Conservation (phyloP, 805 yeast species). For the Yarrowia alimentaria region DNA sequence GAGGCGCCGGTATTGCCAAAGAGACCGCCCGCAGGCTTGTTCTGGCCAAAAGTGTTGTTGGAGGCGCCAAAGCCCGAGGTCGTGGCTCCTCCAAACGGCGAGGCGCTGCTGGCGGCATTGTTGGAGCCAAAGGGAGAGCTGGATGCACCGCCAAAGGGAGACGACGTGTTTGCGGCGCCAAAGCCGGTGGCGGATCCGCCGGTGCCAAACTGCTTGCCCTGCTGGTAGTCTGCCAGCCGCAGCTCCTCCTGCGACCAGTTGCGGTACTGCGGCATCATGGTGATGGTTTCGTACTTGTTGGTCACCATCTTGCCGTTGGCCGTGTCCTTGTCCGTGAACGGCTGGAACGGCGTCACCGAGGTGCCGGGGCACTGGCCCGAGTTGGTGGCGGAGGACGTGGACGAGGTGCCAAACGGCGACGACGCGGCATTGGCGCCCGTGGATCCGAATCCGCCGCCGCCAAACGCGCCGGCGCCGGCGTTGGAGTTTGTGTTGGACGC, state of each 20-base stretch:
- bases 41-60: constrained; percentile 32
- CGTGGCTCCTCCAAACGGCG: constrained; percentile 31
- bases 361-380: constrained; percentile 60
- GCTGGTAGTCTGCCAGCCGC: constrained; percentile 82
- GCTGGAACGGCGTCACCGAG: constrained; percentile 63
- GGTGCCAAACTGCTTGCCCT: constrained; percentile 62
- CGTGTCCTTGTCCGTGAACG: constrained; percentile 69
- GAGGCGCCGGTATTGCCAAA: constrained; percentile 32
- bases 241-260: constrained; percentile 79
- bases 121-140: constrained; percentile 27
- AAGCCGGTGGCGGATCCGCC: constrained; percentile 31
- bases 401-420: constrained; percentile 38
- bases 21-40: constrained; percentile 30
- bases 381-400: constrained; percentile 36
- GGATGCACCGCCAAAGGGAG: constrained; percentile 39
- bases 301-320: constrained; percentile 37
- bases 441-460: constrained; percentile 37
- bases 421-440: constrained; percentile 36
- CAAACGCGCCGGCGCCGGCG: constrained; percentile 4
- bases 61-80: constrained; percentile 17
- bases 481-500: constrained; percentile 34
- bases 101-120: too few relatives aligned
- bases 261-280: constrained; percentile 87
- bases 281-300: constrained; percentile 67
- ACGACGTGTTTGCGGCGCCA: constrained; percentile 30